Conservation (phyloP, 805 yeast species). For the Wickerhamiella spandovensis region DNA sequence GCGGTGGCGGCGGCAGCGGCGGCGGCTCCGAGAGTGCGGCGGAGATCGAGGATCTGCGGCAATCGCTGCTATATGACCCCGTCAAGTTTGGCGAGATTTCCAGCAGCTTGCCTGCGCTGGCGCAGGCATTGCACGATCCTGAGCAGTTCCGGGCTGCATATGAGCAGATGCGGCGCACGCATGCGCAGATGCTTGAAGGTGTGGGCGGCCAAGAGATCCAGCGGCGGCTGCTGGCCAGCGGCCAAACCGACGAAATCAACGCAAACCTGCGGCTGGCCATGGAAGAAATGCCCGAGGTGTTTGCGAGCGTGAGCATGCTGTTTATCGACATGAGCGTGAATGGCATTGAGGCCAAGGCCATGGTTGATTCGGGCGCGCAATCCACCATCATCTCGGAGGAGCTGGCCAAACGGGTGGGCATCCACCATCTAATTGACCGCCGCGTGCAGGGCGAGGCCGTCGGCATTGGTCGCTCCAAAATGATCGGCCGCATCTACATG, state of each 20-base stretch:
- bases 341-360: conserved; percentile 72
- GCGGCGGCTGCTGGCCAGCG: conserved; percentile 33
- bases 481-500: conserved; percentile 75
- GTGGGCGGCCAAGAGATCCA: conserved; percentile 65
- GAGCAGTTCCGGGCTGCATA: conserved; percentile 28
- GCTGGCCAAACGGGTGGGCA: conserved; percentile 59
- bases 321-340: conserved; percentile 69
- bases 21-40: background rate
- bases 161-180: background rate
- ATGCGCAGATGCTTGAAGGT: conserved; percentile 25
- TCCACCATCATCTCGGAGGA: conserved; percentile 66
- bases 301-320: conserved; percentile 71
- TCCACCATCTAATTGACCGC: conserved; percentile 61
- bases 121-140: conserved; percentile 34
- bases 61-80: conserved; percentile 25
- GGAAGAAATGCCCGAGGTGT: conserved; percentile 83
- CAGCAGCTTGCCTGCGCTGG: conserved; percentile 36
- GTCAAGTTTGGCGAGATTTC: conserved; percentile 22
- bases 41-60: conserved; percentile 24
- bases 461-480: conserved; percentile 78
- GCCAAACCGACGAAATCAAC: conserved; percentile 52
- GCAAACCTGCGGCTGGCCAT: conserved; percentile 69
- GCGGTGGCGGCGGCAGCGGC: background rate
- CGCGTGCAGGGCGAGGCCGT: conserved; percentile 71
- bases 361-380: conserved; percentile 96